Evolutionary conservation across 164 flowering plant genomes (phyloP), one percentile per base, ranked within the genome.

Genomic region (Berberis thunbergii): DNA sequence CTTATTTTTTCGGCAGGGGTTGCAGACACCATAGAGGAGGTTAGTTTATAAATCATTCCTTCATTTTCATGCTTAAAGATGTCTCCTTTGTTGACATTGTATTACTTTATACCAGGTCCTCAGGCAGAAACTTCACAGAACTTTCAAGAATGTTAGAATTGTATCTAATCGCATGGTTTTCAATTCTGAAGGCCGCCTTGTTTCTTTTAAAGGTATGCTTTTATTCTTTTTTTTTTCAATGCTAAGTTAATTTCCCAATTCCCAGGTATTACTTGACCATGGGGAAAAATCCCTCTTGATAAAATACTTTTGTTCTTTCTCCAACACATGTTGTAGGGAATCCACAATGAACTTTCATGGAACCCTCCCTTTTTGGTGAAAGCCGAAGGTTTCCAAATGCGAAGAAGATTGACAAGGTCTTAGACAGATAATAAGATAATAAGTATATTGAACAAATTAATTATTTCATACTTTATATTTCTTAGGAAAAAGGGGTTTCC

Each of bases 11-110:
- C 97, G 59, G 97, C 97, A 8, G 98, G 98, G 45, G 87, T 94
- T 69, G 97, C 97, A 49, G 98, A 94, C 79, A 82, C 91, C 62
- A 94, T 94, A 58, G 98, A 94, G 75, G 98, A 94, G 96, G 98
- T 87, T 62, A 62, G 80, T 72, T 56, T 68, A 38, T 7, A 44
- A 40, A 59, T 6, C 58, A 59, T 12, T 55, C 4, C 45, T 10
- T 2, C 42, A 2, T 12, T 41, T 5, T 2, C 11, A 39, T 39
- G 49, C 26, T 26, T 26, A 26, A 26, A 26, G 26, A 26, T 26
- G 54, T 10, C 45, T 1, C 1, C 3, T 43, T 41, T 42, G 13
- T 26, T n/a, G 7, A 4, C 26, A 69, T 39, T 39, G 45, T 40
- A 0, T 3, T 41, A 45, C 56, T 13, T 64, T 71, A 63, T 67